Evolutionary conservation across 176 grass and related monocot genomes (phyloP), one percentile per base, ranked within the genome.

Genomic region (Puya raimondii): DNA sequence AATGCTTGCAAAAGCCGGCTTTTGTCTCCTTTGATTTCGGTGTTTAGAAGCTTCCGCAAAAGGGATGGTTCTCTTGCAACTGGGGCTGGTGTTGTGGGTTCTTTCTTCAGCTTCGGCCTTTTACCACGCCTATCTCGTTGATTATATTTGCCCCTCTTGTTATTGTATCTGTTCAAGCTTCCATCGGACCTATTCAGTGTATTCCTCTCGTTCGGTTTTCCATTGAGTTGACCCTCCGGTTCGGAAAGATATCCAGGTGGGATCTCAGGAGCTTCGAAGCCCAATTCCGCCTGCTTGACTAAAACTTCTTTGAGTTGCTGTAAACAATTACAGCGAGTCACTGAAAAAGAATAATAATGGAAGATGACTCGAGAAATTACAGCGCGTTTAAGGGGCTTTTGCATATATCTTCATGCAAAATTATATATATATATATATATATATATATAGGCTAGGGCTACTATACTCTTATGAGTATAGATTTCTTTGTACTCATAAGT

Each of bases 271-370:
- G 79, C 82, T 71, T 99, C 95, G 67, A 93, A 69, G 52, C 95
- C 95, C 50, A 99, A 65, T 81, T 91, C 90, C 78, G 86, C 78
- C 75, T 93, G 95, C 68, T 91, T 94, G 66, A 82, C 82, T 79
- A 99, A 33, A 59, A 99, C 58, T 82, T 86, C 72, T 76, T 99
- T 93, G 57, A 99, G 78, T 84, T 99, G 84, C 95, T 93, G 84
- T 65, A 82, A 12, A 75, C 73, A 50, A 83, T 25, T 66, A 84
- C 72, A 83, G 8, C 53, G 17, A 33, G 20, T 22, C 50, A 56
- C 33, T 42, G 26, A 16, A 57, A 70, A 53, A 68, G 49, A 76
- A 17, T 61, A 58, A 23, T 26, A 26, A 26, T 26, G 25, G 25
- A 26, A 26, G 25, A 26, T 26, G 25, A 26, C 25, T 26, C 25